Percentiles rank a stretch among this genome's conserved stretches.
Evolutionary conservation across 2,329 filamentous ascomycete species (phyloP).

Genomic region (Rhexocercosporidium sp.): DNA sequence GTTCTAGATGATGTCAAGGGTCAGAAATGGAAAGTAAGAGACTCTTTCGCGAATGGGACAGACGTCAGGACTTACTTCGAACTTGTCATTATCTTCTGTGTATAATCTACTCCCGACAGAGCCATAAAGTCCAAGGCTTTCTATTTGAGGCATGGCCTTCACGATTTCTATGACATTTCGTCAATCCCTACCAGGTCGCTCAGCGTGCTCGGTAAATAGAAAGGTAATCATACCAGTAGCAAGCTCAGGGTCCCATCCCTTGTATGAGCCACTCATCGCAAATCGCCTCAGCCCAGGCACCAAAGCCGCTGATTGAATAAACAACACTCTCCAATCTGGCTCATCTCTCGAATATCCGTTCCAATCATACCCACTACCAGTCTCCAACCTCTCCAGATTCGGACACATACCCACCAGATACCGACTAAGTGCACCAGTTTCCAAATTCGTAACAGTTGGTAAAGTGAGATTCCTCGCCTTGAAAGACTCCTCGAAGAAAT

Average conservation of each 20-base stretch:
- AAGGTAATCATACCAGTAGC: slow-evolving; percentile 1
- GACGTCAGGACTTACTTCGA: neutral
- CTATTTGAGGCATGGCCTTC: slow-evolving; percentile 15
- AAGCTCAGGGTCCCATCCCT: slow-evolving; percentile 5
- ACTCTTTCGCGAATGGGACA: too few species aligned
- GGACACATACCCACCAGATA: slow-evolving; percentile 21
- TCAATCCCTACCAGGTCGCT: neutral
- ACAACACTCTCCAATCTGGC: slow-evolving; percentile 10
- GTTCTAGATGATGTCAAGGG: too few species aligned
- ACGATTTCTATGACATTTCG: slow-evolving; percentile 1
- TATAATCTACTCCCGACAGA: neutral
- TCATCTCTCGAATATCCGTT: slow-evolving; percentile 7
- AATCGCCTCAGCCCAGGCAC: slow-evolving; percentile 13
- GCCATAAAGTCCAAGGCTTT: slow-evolving; percentile 9
- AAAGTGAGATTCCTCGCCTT: slow-evolving; percentile 8
- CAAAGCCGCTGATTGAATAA: slow-evolving; percentile 11
- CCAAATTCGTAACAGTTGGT: slow-evolving; percentile 5
- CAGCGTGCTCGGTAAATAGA: too few species aligned
- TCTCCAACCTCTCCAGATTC: slow-evolving; percentile 10
- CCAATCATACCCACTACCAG: slow-evolving; percentile 9
- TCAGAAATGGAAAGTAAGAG: too few species aligned
- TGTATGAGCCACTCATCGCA: neutral
- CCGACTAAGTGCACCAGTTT: slow-evolving; percentile 3
- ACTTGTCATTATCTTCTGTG: neutral
- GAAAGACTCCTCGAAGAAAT: slow-evolving; percentile 15